Evolutionary conservation across 2,329 filamentous ascomycete genomes (phyloP).

Genomic region (Ophiostoma himal-ulmi): DNA sequence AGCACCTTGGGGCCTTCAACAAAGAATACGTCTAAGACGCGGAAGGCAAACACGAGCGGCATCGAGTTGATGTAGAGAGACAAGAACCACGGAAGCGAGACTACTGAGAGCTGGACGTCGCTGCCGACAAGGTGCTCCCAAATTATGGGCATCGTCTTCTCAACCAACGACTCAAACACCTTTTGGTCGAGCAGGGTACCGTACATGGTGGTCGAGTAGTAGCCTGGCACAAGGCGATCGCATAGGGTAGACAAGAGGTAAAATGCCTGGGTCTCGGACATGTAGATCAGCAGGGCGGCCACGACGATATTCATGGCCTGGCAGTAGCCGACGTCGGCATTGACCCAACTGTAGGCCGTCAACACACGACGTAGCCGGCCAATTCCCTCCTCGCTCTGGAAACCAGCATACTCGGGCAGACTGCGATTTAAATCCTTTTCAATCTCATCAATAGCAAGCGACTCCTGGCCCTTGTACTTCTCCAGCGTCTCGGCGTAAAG

Average conservation of each 20-base stretch:
- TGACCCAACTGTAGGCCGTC: constrained; percentile 96
- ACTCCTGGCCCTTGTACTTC: constrained; percentile 79
- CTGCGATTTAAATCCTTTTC: constrained; percentile 97
- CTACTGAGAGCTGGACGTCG: constrained; percentile 94
- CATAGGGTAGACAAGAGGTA: constrained; percentile 88
- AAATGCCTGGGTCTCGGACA: constrained; percentile 93
- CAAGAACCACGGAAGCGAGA: constrained; percentile 95
- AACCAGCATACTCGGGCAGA: constrained; percentile 93
- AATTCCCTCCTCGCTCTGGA: constrained; percentile 94
- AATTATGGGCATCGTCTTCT: constrained; percentile 95
- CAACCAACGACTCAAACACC: constrained; percentile 96
- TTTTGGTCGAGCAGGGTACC: constrained; percentile 93
- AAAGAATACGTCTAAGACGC: constrained; percentile 96
- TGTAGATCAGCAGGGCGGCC: constrained; percentile 95
- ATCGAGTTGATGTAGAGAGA: constrained; percentile 99
- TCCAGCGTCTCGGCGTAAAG: constrained; percentile 77
- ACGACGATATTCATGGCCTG: constrained; percentile 99
- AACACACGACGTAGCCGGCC: constrained; percentile 81
- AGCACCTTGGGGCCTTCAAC: constrained; percentile 95
- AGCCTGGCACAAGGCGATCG: constrained; percentile 87
- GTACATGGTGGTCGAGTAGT: constrained; percentile 99
- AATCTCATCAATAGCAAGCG: constrained; percentile 95
- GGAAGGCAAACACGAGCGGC: constrained; percentile 94
- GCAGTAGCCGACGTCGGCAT: constrained; percentile 93
- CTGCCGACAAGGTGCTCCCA: constrained; percentile 98